Evolutionary conservation across 768 basidiomycete genomes (phyloP).

Genomic region (Tephrocybe sp.): DNA sequence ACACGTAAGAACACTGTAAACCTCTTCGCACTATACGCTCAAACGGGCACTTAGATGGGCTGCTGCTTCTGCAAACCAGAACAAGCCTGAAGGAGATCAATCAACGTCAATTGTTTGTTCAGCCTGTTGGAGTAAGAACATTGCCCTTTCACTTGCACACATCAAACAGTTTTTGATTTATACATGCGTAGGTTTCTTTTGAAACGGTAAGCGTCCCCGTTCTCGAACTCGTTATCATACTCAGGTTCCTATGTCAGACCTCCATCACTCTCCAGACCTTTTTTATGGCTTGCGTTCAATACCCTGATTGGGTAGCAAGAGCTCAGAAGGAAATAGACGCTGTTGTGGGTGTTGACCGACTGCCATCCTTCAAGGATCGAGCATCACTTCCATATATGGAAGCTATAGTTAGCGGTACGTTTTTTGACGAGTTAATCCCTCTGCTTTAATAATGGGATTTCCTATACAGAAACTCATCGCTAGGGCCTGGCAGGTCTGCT

Average conservation of each 20-base stretch:
- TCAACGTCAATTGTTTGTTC: neutral
- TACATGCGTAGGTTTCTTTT: neutral
- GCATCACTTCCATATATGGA: neutral
- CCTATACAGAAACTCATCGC: neutral
- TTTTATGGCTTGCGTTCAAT: neutral
- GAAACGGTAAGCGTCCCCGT: neutral
- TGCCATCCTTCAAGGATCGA: neutral
- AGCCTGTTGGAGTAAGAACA: neutral
- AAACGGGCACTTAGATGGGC: neutral
- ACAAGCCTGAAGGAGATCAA: slow-evolving; percentile 7
- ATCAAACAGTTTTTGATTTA: neutral
- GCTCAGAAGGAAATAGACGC: neutral
- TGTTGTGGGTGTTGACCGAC: neutral
- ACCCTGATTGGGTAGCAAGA: neutral
- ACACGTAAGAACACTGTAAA: neutral
- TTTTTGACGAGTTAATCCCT: neutral
- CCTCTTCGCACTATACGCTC: neutral
- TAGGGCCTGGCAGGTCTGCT: neutral
- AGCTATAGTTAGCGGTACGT: neutral
- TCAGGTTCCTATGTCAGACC: neutral
- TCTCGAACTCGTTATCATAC: neutral
- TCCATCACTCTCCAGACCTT: neutral
- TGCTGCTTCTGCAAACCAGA: neutral
- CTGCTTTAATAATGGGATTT: too few relatives aligned
- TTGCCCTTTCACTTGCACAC: too few relatives aligned